These are phyloP conservation scores for Penicillium sp. DNA, from an alignment of 2,329 filamentous ascomycete species.

Conservation along the genomic window DNA sequence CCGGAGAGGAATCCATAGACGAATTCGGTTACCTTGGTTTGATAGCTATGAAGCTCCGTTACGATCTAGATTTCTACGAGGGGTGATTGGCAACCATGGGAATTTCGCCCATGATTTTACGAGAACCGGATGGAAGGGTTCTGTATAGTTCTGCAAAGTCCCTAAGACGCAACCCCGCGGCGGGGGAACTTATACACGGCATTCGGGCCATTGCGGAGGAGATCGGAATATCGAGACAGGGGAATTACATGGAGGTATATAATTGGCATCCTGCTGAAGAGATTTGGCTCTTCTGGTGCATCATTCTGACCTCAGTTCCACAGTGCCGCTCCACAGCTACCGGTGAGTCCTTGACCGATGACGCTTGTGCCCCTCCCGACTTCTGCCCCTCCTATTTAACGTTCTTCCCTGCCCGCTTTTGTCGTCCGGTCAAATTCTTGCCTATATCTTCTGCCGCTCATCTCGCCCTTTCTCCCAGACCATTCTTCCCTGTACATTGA, in stretches of 20 bases:
- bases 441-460: conserved; percentile 10
- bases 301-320: conserved; percentile 34
- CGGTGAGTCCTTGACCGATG: conserved; percentile 34
- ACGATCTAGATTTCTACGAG: too few species aligned
- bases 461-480: conserved; percentile 3
- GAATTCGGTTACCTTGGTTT: neutral
- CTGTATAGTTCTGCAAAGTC: too few species aligned
- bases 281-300: conserved; percentile 17
- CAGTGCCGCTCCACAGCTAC: conserved; percentile 28
- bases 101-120: too few species aligned
- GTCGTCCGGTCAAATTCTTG: conserved; percentile 19
- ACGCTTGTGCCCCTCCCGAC: conserved; percentile 25
- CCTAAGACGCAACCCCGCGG: too few species aligned
- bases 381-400: conserved; percentile 16
- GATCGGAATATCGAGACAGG: neutral
- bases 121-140: too few species aligned
- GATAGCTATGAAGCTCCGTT: neutral
- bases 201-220: neutral
- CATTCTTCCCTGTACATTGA: conserved; percentile 7
- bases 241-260: too few species aligned
- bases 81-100: too few species aligned
- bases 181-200: too few species aligned
- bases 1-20: neutral
- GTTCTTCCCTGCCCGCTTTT: conserved; percentile 18
- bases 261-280: too few species aligned